A percentile compares a stretch with the other conserved stretches of the same genome.
Conservation (phyloP, 1,284 basidiomycete species). For the Moniliophthora roreri region DNA sequence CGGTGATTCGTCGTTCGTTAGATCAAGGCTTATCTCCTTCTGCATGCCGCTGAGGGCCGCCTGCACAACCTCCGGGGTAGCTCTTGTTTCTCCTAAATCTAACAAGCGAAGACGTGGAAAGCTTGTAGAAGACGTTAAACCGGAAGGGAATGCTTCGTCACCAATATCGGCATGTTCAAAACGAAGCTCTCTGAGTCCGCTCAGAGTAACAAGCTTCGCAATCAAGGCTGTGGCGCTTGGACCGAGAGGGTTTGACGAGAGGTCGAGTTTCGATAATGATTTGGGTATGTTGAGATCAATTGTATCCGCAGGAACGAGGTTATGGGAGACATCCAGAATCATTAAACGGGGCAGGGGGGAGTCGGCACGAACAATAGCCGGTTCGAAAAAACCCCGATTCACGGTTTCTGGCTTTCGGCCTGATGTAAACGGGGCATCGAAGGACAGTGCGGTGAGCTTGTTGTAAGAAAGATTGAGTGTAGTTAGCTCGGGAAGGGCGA, state of each 20-base stretch:
- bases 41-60: constrained; percentile 43
- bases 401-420: constrained; percentile 26
- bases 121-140: constrained; percentile 32
- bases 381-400: constrained; percentile 60
- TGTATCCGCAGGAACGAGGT: constrained; percentile 51
- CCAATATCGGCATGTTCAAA: constrained; percentile 57
- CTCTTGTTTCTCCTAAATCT: constrained; percentile 65
- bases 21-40: constrained; percentile 53
- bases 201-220: constrained; percentile 44
- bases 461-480: constrained; percentile 74
- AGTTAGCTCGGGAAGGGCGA: constrained; percentile 64
- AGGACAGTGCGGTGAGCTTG: constrained; percentile 54
- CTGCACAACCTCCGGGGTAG: constrained; percentile 44
- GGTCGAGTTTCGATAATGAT: constrained; percentile 45
- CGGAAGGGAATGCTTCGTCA: constrained; percentile 54
- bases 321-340: constrained; percentile 61
- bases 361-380: constrained; percentile 57
- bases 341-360: constrained; percentile 63
- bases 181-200: constrained; percentile 56
- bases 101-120: constrained; percentile 57
- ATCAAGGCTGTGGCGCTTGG: constrained; percentile 37
- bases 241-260: constrained; percentile 57
- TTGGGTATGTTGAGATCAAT: constrained; percentile 57
- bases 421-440: constrained; percentile 54
- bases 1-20: constrained; percentile 50